Base-by-base conservation (phyloP, 2,329 filamentous ascomycete species). In the Talaromyces sp. region DNA sequence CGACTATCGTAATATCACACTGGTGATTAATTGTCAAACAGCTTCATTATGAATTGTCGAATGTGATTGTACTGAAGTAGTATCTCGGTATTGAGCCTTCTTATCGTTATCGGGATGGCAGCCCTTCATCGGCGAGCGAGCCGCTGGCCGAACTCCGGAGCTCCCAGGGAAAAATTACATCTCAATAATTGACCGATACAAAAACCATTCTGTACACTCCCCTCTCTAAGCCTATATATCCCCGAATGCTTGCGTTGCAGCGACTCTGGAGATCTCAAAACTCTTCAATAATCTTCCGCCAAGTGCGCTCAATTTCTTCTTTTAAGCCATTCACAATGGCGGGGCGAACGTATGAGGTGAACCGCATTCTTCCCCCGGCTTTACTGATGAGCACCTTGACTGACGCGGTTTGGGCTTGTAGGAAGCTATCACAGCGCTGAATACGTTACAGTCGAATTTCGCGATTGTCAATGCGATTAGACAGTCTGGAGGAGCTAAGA, bases 371-470 rank as follows among this genome's bases (percentile, higher is more conserved):
- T 22, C n/a, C 21, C 37, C 45, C 35, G 25, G 25, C 17, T 10
- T 33, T 31, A 53, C 65, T 67, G 58, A 67, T 54, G 10, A 28
- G 25, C 25, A 7, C 3, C 43, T 13, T 13, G 43, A 17, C 45
- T 48, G 11, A 48, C 45, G 19, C 2, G 2, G 15, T 13, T 28
- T 39, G 13, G 13, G 17, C 5, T 46, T 10, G n/a, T 73, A 87
- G 74, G 84, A 85, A 64, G 91, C 91, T 37, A 84, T 96, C 39
- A 73, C 80, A 56, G 85, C 87, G 58, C 84, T 96, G 64, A 87
- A 90, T 64, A 84, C 84, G 51, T 80, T 96, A 56, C 88, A 93
- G 67, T 88, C 88, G 57, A 96, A 96, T 72, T 87, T 86, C 65
- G 82, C 87, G 39, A 79, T 89, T 59, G 83, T 97, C 17, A 86